These are phyloP conservation scores for Fusarium liriodendri DNA, from an alignment of 2,329 filamentous ascomycete genomes.

Conservation along the genomic window DNA sequence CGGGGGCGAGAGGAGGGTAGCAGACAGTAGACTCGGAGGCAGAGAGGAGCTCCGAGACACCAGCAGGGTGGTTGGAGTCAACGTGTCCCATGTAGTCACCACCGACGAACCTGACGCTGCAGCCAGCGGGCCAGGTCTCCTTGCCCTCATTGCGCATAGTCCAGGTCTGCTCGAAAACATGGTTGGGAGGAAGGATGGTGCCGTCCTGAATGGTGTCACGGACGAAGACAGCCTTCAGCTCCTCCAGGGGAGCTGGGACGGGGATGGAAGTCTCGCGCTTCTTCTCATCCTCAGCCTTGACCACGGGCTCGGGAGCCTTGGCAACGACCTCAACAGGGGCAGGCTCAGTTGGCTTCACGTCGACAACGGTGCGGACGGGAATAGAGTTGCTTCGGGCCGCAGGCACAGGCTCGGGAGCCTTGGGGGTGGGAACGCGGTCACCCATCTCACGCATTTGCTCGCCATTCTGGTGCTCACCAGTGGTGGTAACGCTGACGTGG, in stretches of 20 bases:
- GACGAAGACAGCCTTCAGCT: constrained; percentile 72
- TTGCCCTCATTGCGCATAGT: constrained; percentile 87
- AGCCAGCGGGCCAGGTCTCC: constrained; percentile 85
- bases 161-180: constrained; percentile 91
- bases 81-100: constrained; percentile 97
- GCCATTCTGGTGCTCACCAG: constrained; percentile 79
- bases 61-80: constrained; percentile 82
- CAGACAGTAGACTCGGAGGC: constrained; percentile 87
- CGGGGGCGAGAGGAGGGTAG: constrained; percentile 74
- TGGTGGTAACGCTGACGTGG: constrained; percentile 86
- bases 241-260: constrained; percentile 37
- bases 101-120: constrained; percentile 89
- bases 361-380: constrained; percentile 76
- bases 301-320: constrained; percentile 14
- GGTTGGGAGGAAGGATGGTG: constrained; percentile 74
- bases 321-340: constrained; percentile 11
- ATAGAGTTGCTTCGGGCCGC: constrained; percentile 61
- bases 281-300: constrained; percentile 36
- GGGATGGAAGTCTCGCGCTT: constrained; percentile 13
- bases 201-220: constrained; percentile 85
- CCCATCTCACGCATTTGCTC: constrained; percentile 76
- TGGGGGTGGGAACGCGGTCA: constrained; percentile 63
- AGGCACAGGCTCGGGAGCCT: constrained; percentile 57
- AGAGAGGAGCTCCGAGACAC: constrained; percentile 78
- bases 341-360: constrained; percentile 73